A percentile compares a stretch with the other conserved stretches of the same genome.
phyloP scores from a whole-genome alignment of 2,329 filamentous ascomycete species.

The Tolypocladium inflatum region DNA sequence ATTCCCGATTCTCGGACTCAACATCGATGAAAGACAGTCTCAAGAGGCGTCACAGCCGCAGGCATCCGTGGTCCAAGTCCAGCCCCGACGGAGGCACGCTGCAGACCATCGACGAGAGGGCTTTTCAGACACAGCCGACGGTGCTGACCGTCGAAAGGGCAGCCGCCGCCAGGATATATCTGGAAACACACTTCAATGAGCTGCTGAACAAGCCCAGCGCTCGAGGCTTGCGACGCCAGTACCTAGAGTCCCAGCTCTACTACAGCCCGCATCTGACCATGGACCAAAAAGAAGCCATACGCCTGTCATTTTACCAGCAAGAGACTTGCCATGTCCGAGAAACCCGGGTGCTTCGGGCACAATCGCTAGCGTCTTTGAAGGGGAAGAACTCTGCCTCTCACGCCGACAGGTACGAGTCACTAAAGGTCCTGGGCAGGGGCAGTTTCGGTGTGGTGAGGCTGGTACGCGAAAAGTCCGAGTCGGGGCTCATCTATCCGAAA shows the following conservation, averaged over 20 bases:
- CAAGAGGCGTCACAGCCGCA: conserved; percentile 16
- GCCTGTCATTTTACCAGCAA: conserved; percentile 50
- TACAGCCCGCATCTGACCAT: conserved; percentile 39
- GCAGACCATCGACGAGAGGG: conserved; percentile 23
- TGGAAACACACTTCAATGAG: conserved; percentile 79
- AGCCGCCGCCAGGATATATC: conserved; percentile 72
- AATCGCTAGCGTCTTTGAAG: conserved; percentile 4
- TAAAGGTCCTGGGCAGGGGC: conserved; percentile 81
- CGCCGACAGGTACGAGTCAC: conserved; percentile 53
- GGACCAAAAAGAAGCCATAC: conserved; percentile 43
- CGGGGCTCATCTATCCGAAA: conserved; percentile 15
- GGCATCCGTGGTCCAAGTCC: conserved; percentile 25
- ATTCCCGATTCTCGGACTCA: conserved; percentile 16
- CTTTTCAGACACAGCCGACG: conserved; percentile 19
- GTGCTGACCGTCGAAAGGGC: conserved; percentile 63
- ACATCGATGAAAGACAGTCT: conserved; percentile 10
- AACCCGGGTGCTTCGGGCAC: conserved; percentile 50
- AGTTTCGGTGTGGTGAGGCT: conserved; percentile 90
- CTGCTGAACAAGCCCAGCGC: conserved; percentile 40
- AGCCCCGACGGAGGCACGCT: conserved; percentile 23
- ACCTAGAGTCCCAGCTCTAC: conserved; percentile 43
- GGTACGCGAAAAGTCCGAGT: conserved; percentile 55
- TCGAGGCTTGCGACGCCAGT: conserved; percentile 20
- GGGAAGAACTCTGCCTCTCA: conserved; percentile 5
- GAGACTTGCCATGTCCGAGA: conserved; percentile 72